Evolutionary conservation across 257 asterid species (phyloP).

Genomic region (Avicennia marina): DNA sequence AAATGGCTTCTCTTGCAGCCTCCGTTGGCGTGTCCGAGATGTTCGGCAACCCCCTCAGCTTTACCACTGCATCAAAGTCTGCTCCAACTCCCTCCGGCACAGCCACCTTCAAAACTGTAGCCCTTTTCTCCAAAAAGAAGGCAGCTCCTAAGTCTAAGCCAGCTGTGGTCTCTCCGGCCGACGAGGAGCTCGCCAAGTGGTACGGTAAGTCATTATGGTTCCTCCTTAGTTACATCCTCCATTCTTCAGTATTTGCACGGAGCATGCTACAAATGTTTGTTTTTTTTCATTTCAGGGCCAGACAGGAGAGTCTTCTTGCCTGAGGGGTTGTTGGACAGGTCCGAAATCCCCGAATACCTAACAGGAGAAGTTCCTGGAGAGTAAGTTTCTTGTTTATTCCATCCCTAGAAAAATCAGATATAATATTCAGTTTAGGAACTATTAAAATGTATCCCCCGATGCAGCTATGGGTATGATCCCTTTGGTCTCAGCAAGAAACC

Average conservation of each 20-base stretch:
- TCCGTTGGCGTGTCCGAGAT: conserved; percentile 69
- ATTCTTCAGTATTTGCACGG: background rate
- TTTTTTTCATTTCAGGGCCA: conserved; percentile 58
- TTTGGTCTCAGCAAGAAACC: conserved; percentile 98
- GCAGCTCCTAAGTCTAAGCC: conserved; percentile 59
- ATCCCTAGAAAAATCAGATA: background rate
- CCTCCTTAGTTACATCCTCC: background rate
- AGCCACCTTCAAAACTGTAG: conserved; percentile 63
- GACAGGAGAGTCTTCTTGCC: conserved; percentile 97
- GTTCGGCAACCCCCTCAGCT: conserved; percentile 63
- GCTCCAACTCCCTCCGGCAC: conserved; percentile 56
- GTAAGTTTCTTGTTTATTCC: conserved; percentile 34
- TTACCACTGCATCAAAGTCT: too few species aligned
- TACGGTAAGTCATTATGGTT: conserved; percentile 54
- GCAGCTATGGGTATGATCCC: conserved; percentile 97
- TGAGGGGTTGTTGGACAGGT: conserved; percentile 85
- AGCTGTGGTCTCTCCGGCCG: conserved; percentile 39
- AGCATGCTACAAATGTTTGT: background rate
- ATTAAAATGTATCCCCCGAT: too few species aligned
- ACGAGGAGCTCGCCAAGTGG: conserved; percentile 99
- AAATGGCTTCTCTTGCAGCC: conserved; percentile 71
- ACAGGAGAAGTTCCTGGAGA: conserved; percentile 97
- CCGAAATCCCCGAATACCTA: conserved; percentile 92
- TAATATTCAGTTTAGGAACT: too few species aligned
- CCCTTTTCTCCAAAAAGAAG: conserved; percentile 78